Evolutionary conservation across 176 grass and related monocot species (phyloP).

Genomic region (Elaeis guineensis): DNA sequence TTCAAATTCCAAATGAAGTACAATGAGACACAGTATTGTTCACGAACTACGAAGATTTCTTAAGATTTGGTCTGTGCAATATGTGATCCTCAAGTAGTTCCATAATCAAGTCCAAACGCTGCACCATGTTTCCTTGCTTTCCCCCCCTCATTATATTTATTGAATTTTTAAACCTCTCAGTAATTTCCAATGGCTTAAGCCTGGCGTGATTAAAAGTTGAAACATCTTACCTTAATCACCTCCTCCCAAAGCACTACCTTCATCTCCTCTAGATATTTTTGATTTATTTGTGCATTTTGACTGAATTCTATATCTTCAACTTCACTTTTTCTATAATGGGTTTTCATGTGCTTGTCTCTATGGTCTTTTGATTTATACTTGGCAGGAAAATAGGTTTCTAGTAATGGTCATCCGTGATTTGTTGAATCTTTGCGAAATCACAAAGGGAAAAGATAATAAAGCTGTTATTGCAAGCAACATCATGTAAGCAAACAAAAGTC

Average conservation of each 20-base stretch:
- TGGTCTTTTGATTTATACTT: conserved; percentile 9
- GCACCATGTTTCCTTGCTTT: not conserved
- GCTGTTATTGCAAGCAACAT: conserved; percentile 99
- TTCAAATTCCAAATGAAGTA: too few relatives aligned
- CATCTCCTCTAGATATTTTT: too few relatives aligned
- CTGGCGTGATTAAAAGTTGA: too few relatives aligned
- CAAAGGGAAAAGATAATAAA: conserved; percentile 99
- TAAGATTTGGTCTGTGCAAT: too few relatives aligned
- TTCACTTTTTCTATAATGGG: not conserved
- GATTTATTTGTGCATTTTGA: too few relatives aligned
- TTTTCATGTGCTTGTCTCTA: conserved; percentile 9
- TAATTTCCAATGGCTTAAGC: too few relatives aligned
- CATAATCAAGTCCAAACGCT: too few relatives aligned
- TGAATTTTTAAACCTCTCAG: not conserved
- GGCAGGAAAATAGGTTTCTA: conserved; percentile 94
- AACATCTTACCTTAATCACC: too few relatives aligned
- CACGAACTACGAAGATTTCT: too few relatives aligned
- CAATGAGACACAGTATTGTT: too few relatives aligned
- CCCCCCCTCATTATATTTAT: not conserved
- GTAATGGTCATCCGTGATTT: conserved; percentile 99
- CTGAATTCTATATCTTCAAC: not conserved
- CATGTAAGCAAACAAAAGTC: conserved; percentile 38
- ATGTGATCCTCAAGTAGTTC: too few relatives aligned
- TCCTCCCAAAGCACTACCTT: too few relatives aligned
- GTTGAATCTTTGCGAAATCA: conserved; percentile 98